Conservation (phyloP, 2,329 filamentous ascomycete species). For the Lithohypha guttulata region DNA sequence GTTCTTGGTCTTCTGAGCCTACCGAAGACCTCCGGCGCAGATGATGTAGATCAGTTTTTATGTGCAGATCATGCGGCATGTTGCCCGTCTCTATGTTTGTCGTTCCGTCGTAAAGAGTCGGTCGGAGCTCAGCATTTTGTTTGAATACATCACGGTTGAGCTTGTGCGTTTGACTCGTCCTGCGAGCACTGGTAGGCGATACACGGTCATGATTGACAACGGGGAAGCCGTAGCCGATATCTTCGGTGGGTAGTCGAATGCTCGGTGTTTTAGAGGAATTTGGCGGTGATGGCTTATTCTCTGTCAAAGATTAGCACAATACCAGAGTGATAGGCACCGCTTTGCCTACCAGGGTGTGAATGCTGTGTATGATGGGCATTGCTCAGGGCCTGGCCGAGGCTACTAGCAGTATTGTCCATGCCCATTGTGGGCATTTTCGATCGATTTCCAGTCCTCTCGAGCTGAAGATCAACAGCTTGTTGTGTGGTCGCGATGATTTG, state of each 20-base stretch:
- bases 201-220: neutral
- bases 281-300: too few relatives aligned
- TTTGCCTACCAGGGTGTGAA: too few relatives aligned
- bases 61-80: slow-evolving; percentile 18
- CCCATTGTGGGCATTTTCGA: too few relatives aligned
- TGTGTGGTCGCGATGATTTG: too few relatives aligned
- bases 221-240: slow-evolving; percentile 10
- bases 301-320: too few relatives aligned
- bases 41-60: slow-evolving; percentile 17
- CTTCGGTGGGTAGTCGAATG: slow-evolving; percentile 13
- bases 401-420: too few relatives aligned
- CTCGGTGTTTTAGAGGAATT: slow-evolving; percentile 7
- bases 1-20: slow-evolving; percentile 23
- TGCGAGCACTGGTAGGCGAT: neutral
- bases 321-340: too few relatives aligned
- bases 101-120: slow-evolving; percentile 2
- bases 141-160: slow-evolving; percentile 15
- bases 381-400: too few relatives aligned
- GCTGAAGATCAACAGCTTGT: too few relatives aligned
- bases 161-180: slow-evolving; percentile 7
- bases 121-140: slow-evolving; percentile 14
- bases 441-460: too few relatives aligned
- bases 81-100: slow-evolving; percentile 13
- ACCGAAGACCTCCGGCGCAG: slow-evolving; percentile 13
- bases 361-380: too few relatives aligned